These are phyloP conservation scores for Leccinum aurantiacum DNA, from an alignment of 768 basidiomycete species.

Conservation along the genomic window DNA sequence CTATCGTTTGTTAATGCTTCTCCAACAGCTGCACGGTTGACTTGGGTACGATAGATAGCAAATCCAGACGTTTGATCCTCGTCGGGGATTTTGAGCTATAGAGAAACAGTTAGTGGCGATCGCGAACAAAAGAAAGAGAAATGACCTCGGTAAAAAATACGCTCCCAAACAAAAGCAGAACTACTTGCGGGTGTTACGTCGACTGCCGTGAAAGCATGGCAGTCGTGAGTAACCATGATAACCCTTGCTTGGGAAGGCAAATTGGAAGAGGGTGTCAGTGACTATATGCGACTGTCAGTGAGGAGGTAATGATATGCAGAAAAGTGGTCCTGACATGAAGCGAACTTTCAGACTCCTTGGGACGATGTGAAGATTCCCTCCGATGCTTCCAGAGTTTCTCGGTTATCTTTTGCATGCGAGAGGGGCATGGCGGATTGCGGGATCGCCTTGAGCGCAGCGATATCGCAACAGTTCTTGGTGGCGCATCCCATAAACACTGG, in stretches of 20 bases:
- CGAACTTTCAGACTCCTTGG: slow-evolving; percentile 29
- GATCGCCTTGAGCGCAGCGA: slow-evolving; percentile 84
- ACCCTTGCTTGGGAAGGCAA: slow-evolving; percentile 34
- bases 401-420: slow-evolving; percentile 35
- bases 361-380: slow-evolving; percentile 31
- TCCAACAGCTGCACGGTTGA: slow-evolving; percentile 74
- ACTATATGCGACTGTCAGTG: slow-evolving; percentile 23
- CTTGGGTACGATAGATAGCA: slow-evolving; percentile 85
- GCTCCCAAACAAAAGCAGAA: slow-evolving; percentile 72
- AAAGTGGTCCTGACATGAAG: slow-evolving; percentile 18
- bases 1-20: slow-evolving; percentile 69
- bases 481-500: slow-evolving; percentile 95
- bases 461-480: slow-evolving; percentile 87
- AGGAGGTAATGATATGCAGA: slow-evolving; percentile 7
- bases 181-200: slow-evolving; percentile 66
- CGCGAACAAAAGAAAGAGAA: slow-evolving; percentile 8
- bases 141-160: slow-evolving; percentile 75
- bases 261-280: slow-evolving; percentile 31
- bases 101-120: slow-evolving; percentile 3
- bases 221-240: slow-evolving; percentile 74
- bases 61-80: slow-evolving; percentile 72
- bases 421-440: slow-evolving; percentile 67
- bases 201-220: slow-evolving; percentile 72
- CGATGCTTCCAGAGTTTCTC: slow-evolving; percentile 28
- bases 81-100: slow-evolving; percentile 74